Conservation (phyloP, 176 grass and related monocot species). For the Oryza nivara region DNA sequence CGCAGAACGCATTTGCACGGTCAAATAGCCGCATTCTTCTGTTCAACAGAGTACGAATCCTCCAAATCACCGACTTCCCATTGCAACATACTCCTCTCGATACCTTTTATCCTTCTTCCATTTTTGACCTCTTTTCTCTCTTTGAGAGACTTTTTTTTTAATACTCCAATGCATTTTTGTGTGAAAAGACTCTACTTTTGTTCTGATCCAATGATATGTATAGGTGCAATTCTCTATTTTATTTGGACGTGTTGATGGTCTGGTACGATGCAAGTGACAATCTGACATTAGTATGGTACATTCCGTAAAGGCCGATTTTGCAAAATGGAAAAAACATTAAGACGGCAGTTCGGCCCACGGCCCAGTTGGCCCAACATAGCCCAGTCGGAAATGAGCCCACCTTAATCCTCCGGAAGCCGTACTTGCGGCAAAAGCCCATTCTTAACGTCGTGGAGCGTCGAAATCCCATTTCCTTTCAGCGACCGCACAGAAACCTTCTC, state of each 20-base stretch:
- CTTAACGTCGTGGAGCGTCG: too few species aligned
- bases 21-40: slow-evolving; percentile 22
- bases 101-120: neutral
- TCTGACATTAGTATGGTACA: neutral
- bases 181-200: neutral
- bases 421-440: too few species aligned
- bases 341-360: too few species aligned
- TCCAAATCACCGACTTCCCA: neutral
- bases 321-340: too few species aligned
- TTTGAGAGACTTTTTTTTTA: neutral
- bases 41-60: slow-evolving; percentile 25
- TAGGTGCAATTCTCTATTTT: neutral
- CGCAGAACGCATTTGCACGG: slow-evolving; percentile 26
- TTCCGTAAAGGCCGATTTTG: too few species aligned
- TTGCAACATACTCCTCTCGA: neutral
- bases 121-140: neutral
- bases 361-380: too few species aligned
- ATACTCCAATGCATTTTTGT: neutral
- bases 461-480: too few species aligned
- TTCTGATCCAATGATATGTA: neutral
- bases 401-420: too few species aligned
- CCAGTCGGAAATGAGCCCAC: too few species aligned
- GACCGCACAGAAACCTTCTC: neutral
- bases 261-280: neutral
- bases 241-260: neutral